Base-by-base conservation (phyloP, 73 alveolate genomes). In the Loxodes magnus region DNA sequence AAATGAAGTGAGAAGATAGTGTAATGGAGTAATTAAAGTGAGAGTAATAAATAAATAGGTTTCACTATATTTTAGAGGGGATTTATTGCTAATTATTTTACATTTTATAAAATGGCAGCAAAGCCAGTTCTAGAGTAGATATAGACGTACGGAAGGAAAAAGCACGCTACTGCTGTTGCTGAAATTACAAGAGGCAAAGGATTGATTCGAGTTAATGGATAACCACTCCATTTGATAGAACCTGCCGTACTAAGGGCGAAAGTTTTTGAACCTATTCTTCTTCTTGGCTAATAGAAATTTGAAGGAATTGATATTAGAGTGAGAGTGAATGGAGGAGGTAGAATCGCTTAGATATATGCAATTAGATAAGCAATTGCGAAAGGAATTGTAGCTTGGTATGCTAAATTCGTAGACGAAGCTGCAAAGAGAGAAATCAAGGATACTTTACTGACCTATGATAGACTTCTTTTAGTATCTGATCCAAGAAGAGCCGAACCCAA, bases 161-260 rank as follows among this genome's bases (percentile, higher is more conserved):
- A 88, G 87, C 82, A 86, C 74, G 95, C 96, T 22, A 65, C 80
- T 43, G 98, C 98, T n/a, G 86, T 79, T 52, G 96, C 98, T 34
- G 66, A 77, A 44, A 67, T 79, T 56, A 77, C 81, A 51, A 79
- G 66, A 71, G 98, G 96, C 49, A 82, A 76, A 35, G 97, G 95
- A 16, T 38, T 38, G 51, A 78, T 89, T 55, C 80, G 93, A 77
- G 93, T 89, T 21, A 89, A 89, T 74, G 90, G 95, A 43, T 67
- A 70, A 38, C 94, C 96, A 43, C 74, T 89, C 54, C 84, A 87
- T 44, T 70, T 82, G 60, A 68, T 85, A 33, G 93, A 84, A 66
- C 98, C 96, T 55, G 80, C 72, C 57, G 52, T 82, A 34, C 80
- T 89, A 57, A 77, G 93, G 81, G 35, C 77, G 31, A 89, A 89